Conservation (phyloP, 2,329 filamentous ascomycete genomes). For the Lithohypha guttulata region DNA sequence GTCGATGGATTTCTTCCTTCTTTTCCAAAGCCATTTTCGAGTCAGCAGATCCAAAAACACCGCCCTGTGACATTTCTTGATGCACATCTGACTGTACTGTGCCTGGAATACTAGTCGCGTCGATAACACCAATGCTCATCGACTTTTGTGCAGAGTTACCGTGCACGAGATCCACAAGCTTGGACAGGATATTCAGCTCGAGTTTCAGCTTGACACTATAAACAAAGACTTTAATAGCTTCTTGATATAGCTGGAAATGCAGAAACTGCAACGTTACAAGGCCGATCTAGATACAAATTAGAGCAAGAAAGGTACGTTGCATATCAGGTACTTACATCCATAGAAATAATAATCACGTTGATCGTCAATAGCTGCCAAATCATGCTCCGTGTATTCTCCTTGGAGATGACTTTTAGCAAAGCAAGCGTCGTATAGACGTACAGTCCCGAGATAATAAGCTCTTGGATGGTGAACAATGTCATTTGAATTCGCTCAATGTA, state of each 20-base stretch:
- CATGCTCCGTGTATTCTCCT: slow-evolving; percentile 33
- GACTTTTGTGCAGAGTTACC: slow-evolving; percentile 6
- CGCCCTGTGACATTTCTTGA: slow-evolving; percentile 4
- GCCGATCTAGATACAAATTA: slow-evolving; percentile 22
- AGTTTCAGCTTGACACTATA: slow-evolving; percentile 41
- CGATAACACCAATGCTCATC: slow-evolving; percentile 12
- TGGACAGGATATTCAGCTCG: slow-evolving; percentile 39
- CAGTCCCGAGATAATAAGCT: slow-evolving; percentile 42
- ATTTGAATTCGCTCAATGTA: slow-evolving; percentile 46
- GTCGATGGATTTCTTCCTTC: too few relatives aligned
- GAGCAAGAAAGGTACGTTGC: background rate
- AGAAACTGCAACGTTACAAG: slow-evolving; percentile 35
- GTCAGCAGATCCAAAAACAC: too few relatives aligned
- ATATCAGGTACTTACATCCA: slow-evolving; percentile 25
- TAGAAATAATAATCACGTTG: slow-evolving; percentile 37
- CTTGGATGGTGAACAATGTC: slow-evolving; percentile 46
- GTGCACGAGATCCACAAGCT: slow-evolving; percentile 32
- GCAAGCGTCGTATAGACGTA: slow-evolving; percentile 45
- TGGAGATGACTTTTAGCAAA: slow-evolving; percentile 39
- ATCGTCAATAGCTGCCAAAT: slow-evolving; percentile 40
- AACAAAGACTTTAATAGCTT: slow-evolving; percentile 36
- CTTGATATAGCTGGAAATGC: slow-evolving; percentile 36
- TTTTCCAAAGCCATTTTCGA: too few relatives aligned
- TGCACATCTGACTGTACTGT: slow-evolving; percentile 2
- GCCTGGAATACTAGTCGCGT: slow-evolving; percentile 7